Evolutionary conservation across 345 rosid genomes (phyloP), one percentile per base, ranked within the genome.

Genomic region (Euclidium syriacum): DNA sequence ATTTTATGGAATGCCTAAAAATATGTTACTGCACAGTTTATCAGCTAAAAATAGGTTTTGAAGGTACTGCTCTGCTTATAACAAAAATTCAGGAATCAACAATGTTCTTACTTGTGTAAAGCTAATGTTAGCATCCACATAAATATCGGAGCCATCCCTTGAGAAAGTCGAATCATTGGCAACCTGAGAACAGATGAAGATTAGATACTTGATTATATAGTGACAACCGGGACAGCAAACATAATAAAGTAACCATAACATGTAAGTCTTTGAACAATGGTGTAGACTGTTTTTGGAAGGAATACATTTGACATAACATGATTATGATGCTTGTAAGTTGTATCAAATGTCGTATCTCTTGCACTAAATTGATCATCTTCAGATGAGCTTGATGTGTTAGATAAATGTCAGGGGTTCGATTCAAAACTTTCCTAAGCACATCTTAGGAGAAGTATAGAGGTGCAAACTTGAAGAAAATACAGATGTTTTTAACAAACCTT

Each of bases 121-220:
- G 83, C 89, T 87, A 71, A 92, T 85, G 62, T 82, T 78, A 68
- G 85, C 80, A 71, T 83, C 86, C 69, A 89, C 91, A 51, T 85
- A 89, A 19, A 92, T 52, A 83, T 92, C 95, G 60, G 92, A 86
- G 64, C 98, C 95, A 44, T 92, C 94, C 78, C 95, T 81, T 12
- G 86, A 18, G 81, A 92, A 92, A 58, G 74, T 59, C 7, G 86
- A 77, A 78, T 92, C 98, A 39, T 83, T 76, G 24, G 87, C 89
- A 33, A 89, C 95, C 98, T 88, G 71, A 46, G 58, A 54, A 75
- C 38, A 62, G 58, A 53, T 53, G 15, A 62, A 46, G 35, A 52
- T 36, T 51, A 68, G 54, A 30, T 59, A 40, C 18, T 46, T 25
- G 3, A 46, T 60, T 32, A 69, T 25, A 43, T 60, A 17, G 52